phyloP scores from a whole-genome alignment of 2,329 filamentous ascomycete species.

The Scortechinia acanthostroma region DNA sequence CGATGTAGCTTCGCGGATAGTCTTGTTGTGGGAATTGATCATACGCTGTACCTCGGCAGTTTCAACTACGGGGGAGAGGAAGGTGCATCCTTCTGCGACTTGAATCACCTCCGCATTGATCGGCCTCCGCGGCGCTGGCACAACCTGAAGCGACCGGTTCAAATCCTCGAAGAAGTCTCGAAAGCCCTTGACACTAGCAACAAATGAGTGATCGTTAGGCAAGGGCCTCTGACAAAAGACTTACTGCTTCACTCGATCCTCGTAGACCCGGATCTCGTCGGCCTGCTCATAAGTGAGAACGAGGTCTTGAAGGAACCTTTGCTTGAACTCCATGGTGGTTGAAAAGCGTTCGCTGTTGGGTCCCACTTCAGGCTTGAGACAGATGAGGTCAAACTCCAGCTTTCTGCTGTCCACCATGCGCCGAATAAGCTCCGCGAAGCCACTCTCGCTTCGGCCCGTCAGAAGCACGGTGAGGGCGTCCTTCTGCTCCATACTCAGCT shows the following conservation, averaged over 20 bases:
- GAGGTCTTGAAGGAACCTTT: slow-evolving; percentile 55
- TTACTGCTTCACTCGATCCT: slow-evolving; percentile 23
- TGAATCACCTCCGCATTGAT: slow-evolving; percentile 62
- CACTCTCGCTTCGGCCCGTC: slow-evolving; percentile 56
- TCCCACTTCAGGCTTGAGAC: slow-evolving; percentile 58
- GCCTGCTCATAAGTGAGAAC: slow-evolving; percentile 61
- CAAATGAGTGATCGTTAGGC: too few species aligned
- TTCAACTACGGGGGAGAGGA: slow-evolving; percentile 57
- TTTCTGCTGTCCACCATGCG: slow-evolving; percentile 54
- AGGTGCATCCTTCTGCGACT: slow-evolving; percentile 52
- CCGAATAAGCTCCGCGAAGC: slow-evolving; percentile 55
- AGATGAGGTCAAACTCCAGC: slow-evolving; percentile 62
- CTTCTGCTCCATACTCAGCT: slow-evolving; percentile 60
- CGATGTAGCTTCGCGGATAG: slow-evolving; percentile 25
- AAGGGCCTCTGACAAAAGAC: too few species aligned
- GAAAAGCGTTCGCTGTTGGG: slow-evolving; percentile 54
- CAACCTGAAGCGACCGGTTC: slow-evolving; percentile 34
- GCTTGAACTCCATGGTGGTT: slow-evolving; percentile 65
- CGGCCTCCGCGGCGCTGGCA: slow-evolving; percentile 33
- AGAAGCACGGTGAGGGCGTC: slow-evolving; percentile 60
- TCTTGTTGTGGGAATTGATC: slow-evolving; percentile 62
- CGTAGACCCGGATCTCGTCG: slow-evolving; percentile 49
- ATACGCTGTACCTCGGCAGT: slow-evolving; percentile 61
- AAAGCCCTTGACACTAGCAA: slow-evolving; percentile 54
- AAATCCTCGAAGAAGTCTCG: slow-evolving; percentile 64